Evolutionary conservation across 148 eudicot genomes (phyloP), one percentile per base, ranked within the genome.

Genomic region (Rhododendron vialii): DNA sequence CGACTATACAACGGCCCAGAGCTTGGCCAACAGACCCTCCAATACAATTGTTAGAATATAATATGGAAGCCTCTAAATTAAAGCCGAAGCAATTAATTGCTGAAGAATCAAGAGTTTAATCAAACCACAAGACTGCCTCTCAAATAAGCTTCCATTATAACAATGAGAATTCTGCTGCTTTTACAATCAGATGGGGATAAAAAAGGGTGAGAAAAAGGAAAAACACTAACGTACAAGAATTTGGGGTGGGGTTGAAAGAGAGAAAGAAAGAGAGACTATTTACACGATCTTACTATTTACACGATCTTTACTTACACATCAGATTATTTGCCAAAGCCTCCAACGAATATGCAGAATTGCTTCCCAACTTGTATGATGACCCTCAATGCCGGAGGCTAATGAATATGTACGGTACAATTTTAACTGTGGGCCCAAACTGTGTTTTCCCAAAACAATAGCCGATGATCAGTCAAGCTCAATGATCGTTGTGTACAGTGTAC

Each of bases 251-350:
- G 45, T 53, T 51, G 75, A 50, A 35, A 55, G 15, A 38, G 33
- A 78, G 35, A 69, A 69, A 71, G 67, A 30, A 61, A 78, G 65
- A 65, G 74, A 85, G 33, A 33, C 61, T 55, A 55, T 55, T 55
- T 55, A 55, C 61, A 18, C 1, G 22, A 55, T 55, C 61, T 17
- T 17, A 82, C 92, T 93, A 96, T 96, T 89, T 94, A 96, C 98
- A 96, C 61, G 50, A 75, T 82, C 67, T 85, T 82, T 81, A 78
- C 75, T 88, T 92, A 88, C 92, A 88, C 87, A 69, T 85, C 85
- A 87, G 83, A 86, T 93, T 93, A 96, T 95, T 94, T 88, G 92
- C 93, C 82, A 48, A 79, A 47, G 82, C 82, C 82, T 78, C 59
- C 82, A 79, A 45, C 35, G 28, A 13, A 87, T 43, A 45, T 78